Evolutionary conservation across 257 asterid genomes (phyloP), one percentile per base, ranked within the genome.

Genomic region (Solanum etuberosum): DNA sequence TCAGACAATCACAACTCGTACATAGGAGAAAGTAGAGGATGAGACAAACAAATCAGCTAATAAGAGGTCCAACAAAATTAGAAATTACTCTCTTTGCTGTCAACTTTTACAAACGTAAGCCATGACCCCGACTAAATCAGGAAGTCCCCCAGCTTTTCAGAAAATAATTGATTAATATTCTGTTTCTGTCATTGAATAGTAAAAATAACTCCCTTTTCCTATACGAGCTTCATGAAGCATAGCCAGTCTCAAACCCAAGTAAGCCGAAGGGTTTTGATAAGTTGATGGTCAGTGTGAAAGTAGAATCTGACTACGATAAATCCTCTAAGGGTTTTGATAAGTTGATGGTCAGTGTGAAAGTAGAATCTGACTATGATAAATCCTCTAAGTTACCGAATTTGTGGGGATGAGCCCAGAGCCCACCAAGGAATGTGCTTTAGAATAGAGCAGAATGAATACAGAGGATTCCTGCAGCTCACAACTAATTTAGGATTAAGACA

Each of bases 21-120:
- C 34, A 51, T 42, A 63, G 86, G 91, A 86, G 87, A 35, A 51
- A 85, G 73, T 27, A 29, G 54, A 78, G 85, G 46, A 48, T 82
- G 85, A 76, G 57, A 73, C 68, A 51, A 46, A 46, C 16, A 29
- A 16, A 46, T 46, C 67, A 46, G 29, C 67, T 29, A 80, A 29
- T 29, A 18, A 29, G 67, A 46, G 4, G 67, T 34, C 38, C 85
- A 80, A 46, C 29, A 29, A 80, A 46, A 16, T 18, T 46, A 80
- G 67, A 46, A 46, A 46, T 27, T 46, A 80, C 42, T 80, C 67
- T 46, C 4, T 29, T 27, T 46, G 29, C 67, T 46, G 67, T 25
- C 40, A 43, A 29, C 6, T 9, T 46, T 27, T 29, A 80, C 85
- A 46, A 80, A 46, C 42, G 31, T 43, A 78, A 29, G 42, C 40